A percentile compares a stretch with the other conserved stretches of the same genome.
These are phyloP conservation scores for Geotrichum fermentans DNA, from an alignment of 1,139 yeast species.

Conservation along the genomic window DNA sequence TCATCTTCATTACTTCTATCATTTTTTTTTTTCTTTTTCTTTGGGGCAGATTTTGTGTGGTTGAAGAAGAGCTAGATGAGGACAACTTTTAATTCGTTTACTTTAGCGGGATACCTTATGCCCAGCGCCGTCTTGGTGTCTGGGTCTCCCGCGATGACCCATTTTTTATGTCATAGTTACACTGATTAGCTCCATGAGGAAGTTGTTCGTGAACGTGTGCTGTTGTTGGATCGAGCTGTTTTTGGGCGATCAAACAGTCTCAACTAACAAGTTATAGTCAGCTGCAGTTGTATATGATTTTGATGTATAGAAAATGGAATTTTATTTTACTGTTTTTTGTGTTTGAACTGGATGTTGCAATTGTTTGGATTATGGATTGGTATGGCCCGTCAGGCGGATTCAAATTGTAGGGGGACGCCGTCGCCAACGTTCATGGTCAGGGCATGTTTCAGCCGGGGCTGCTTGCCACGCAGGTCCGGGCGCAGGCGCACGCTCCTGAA, in stretches of 20 bases:
- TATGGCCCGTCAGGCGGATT: no score
- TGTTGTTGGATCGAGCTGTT: background rate
- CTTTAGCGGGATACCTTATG: slow-evolving; percentile 30
- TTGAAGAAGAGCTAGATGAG: slow-evolving; percentile 28
- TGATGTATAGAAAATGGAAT: no score
- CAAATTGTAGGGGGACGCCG: slow-evolving; percentile 38
- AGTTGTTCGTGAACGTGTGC: slow-evolving; percentile 1
- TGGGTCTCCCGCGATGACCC: slow-evolving; percentile 41
- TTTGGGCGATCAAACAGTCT: no score
- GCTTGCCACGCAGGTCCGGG: slow-evolving; percentile 22
- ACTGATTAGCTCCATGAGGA: slow-evolving; percentile 39
- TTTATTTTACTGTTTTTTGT: no score
- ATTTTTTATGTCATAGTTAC: slow-evolving; percentile 51
- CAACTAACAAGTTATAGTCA: no score
- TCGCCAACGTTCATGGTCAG: slow-evolving; percentile 16
- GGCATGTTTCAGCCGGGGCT: background rate
- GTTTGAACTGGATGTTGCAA: no score
- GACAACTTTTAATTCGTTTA: slow-evolving; percentile 32
- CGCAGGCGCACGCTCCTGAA: slow-evolving; percentile 21
- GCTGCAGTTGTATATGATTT: no score
- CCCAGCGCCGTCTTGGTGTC: slow-evolving; percentile 34
- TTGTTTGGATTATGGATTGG: no score
- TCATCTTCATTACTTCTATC: no score
- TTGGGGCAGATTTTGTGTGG: background rate
- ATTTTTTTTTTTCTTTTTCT: no score